Evolutionary conservation across 2,329 filamentous ascomycete species (phyloP).

Genomic region (Fonsecaea multimorphosa): DNA sequence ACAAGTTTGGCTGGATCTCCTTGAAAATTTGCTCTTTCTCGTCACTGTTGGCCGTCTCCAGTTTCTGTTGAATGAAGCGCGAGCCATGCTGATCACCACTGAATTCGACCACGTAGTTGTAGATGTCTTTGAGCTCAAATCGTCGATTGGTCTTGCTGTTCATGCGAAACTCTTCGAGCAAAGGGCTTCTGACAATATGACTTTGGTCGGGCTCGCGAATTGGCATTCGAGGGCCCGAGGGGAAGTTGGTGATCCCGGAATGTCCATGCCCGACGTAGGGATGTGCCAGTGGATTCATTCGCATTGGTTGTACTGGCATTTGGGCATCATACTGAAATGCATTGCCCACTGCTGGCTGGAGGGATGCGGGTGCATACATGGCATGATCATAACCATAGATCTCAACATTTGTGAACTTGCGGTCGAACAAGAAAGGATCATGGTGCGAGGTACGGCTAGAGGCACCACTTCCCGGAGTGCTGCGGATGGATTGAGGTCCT

Average conservation of each 20-base stretch:
- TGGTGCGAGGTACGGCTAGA: constrained; percentile 47
- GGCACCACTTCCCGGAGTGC: constrained; percentile 52
- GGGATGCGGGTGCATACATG: constrained; percentile 36
- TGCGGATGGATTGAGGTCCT: constrained; percentile 48
- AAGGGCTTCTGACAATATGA: constrained; percentile 61
- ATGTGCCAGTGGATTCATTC: constrained; percentile 45
- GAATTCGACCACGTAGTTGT: constrained; percentile 87
- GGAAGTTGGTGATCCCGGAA: constrained; percentile 10
- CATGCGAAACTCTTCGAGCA: constrained; percentile 80
- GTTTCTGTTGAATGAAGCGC: constrained; percentile 90
- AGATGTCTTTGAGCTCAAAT: constrained; percentile 89
- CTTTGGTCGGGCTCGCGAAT: constrained; percentile 30
- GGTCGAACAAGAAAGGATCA: constrained; percentile 55
- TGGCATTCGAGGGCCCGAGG: constrained; percentile 19
- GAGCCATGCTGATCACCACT: constrained; percentile 95
- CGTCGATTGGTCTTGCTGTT: constrained; percentile 74
- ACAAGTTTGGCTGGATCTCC: constrained; percentile 81
- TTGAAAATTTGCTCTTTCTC: constrained; percentile 90
- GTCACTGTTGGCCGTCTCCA: constrained; percentile 91
- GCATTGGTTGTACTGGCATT: constrained; percentile 40
- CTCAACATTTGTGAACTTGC: constrained; percentile 57
- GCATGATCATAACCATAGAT: constrained; percentile 24
- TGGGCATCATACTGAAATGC: constrained; percentile 46
- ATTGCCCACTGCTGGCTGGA: constrained; percentile 41
- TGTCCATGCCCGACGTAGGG: constrained; percentile 46